A percentile compares a stretch with the other conserved stretches of the same genome.
phyloP scores from a whole-genome alignment of 192 early-diverging fungal species.

The Backusella sp. region DNA sequence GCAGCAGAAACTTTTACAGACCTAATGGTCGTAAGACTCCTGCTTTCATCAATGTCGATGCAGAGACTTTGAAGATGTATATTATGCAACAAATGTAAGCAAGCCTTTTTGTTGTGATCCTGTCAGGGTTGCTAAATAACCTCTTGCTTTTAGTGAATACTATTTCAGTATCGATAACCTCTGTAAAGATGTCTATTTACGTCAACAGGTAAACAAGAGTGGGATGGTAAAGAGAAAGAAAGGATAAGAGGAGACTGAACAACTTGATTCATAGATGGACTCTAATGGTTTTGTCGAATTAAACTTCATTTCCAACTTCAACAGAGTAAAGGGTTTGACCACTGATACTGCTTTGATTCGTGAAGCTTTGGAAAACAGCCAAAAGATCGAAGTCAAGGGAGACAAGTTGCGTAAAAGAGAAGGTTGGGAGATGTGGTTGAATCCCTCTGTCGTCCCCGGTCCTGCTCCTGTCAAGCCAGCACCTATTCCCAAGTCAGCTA shows the following conservation, averaged over 20 bases:
- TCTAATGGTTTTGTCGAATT: conserved; percentile 81
- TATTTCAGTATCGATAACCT: conserved; percentile 98
- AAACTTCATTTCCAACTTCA: conserved; percentile 80
- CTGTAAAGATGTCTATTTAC: conserved; percentile 94
- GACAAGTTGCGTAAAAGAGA: conserved; percentile 65
- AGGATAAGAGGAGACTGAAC: background rate
- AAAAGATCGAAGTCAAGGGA: conserved; percentile 33
- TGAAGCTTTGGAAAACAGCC: conserved; percentile 50
- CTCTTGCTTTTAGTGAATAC: conserved; percentile 66
- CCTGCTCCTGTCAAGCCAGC: conserved; percentile 5
- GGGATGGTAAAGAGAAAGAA: background rate
- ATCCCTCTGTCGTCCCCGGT: conserved; percentile 35
- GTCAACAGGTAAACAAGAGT: conserved; percentile 43
- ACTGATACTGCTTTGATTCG: conserved; percentile 63
- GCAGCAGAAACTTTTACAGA: background rate
- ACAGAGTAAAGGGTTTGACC: conserved; percentile 77
- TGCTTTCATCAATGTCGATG: conserved; percentile 35
- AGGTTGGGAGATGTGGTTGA: conserved; percentile 87
- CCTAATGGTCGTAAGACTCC: conserved; percentile 7
- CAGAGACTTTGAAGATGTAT: conserved; percentile 51
- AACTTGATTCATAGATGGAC: conserved; percentile 74
- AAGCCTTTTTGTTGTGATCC: conserved; percentile 15
- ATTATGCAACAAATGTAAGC: conserved; percentile 65
- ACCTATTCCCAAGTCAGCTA: background rate
- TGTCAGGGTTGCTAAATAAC: background rate